Evolutionary conservation across 179 eudicot genomes (phyloP).

Genomic region (Heliamphora ciliata): DNA sequence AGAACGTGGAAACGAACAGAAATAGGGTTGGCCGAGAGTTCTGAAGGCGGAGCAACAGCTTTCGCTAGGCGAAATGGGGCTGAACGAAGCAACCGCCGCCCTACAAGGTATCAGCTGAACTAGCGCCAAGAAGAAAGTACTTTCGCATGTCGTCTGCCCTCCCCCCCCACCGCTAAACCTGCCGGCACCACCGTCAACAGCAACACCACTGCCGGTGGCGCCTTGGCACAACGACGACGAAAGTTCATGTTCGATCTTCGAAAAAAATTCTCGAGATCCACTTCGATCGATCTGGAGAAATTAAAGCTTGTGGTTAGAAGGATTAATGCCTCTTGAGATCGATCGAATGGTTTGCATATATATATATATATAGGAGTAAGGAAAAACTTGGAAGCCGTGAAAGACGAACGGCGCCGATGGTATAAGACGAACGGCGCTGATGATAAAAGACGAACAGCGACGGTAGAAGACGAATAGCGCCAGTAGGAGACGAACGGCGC

Average conservation of each 20-base stretch:
- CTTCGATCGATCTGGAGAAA: not conserved
- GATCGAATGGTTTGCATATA: constrained; percentile 4
- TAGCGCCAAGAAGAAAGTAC: constrained; percentile 77
- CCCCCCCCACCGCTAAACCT: constrained; percentile 30
- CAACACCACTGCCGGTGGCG: constrained; percentile 23
- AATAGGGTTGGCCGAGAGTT: constrained; percentile 76
- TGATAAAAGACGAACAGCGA: too few species aligned
- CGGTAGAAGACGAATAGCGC: too few species aligned
- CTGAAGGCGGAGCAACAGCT: constrained; percentile 70
- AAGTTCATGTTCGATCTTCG: constrained; percentile 31
- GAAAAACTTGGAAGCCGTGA: too few species aligned
- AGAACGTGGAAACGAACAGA: constrained; percentile 6
- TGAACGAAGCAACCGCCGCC: constrained; percentile 63
- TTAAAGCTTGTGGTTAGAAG: not conserved
- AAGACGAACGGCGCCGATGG: too few species aligned
- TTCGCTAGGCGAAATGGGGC: constrained; percentile 67
- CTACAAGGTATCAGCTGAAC: constrained; percentile 88
- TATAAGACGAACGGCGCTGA: too few species aligned
- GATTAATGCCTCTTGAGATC: not conserved
- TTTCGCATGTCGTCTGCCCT: constrained; percentile 42
- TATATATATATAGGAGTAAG: constrained; percentile 15
- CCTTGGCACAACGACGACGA: not conserved
- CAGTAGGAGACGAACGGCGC: too few species aligned
- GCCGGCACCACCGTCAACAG: constrained; percentile 23
- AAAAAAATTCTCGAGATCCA: not conserved